Evolutionary conservation across 495 filamentous ascomycete species (phyloP).

Genomic region (Apiosordaria backusii): DNA sequence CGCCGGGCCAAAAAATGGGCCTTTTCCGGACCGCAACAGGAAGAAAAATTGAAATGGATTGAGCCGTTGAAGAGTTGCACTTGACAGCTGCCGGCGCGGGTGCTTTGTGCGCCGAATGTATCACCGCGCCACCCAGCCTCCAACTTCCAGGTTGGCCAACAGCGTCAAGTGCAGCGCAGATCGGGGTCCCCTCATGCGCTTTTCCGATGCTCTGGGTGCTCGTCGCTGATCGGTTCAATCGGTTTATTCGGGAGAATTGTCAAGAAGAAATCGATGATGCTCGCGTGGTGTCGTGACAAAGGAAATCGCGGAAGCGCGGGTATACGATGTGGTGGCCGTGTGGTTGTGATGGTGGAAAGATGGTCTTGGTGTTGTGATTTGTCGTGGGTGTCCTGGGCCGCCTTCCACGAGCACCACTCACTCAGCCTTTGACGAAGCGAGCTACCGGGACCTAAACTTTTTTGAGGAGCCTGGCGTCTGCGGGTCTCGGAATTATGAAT

Average conservation of each 20-base stretch:
- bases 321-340: not conserved
- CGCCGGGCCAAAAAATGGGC: not conserved
- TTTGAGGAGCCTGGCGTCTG: constrained; percentile 18
- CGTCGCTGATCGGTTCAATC: not conserved
- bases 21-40: not conserved
- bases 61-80: not conserved
- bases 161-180: constrained; percentile 10
- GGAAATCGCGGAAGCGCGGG: not conserved
- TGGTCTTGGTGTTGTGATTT: constrained; percentile 10
- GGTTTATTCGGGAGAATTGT: not conserved
- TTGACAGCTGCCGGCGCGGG: constrained; percentile 13
- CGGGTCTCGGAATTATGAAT: constrained; percentile 23
- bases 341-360: constrained; percentile 1
- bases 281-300: not conserved
- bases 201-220: not conserved
- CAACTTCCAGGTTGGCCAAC: constrained; percentile 19
- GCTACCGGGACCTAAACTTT: constrained; percentile 20
- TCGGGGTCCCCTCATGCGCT: not conserved
- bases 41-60: not conserved
- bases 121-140: constrained; percentile 19
- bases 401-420: constrained; percentile 3
- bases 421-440: constrained; percentile 13
- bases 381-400: not conserved
- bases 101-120: constrained; percentile 1
- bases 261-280: not conserved